A percentile compares a stretch with the other conserved stretches of the same genome.
These are phyloP conservation scores for Aquilaria yunnanensis DNA, from an alignment of 345 rosid species.

Conservation along the genomic window DNA sequence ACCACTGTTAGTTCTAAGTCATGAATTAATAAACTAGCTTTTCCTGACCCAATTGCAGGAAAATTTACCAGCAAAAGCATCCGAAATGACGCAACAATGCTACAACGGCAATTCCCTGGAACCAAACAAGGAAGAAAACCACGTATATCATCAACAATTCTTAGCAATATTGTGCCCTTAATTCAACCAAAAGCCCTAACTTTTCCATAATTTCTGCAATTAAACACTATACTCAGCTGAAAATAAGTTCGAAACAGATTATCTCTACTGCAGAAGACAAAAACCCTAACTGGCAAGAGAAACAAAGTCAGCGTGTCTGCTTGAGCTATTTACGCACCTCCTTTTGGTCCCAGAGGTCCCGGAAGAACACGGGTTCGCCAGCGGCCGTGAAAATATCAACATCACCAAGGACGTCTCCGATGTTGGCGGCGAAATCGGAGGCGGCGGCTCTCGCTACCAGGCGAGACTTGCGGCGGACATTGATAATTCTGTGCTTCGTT, in stretches of 20 bases:
- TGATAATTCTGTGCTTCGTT: neutral
- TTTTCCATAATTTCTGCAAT: too few relatives aligned
- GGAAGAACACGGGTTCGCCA: constrained; percentile 51
- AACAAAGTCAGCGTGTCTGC: neutral
- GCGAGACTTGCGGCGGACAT: constrained; percentile 9
- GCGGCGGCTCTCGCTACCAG: constrained; percentile 33
- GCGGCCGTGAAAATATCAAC: constrained; percentile 55
- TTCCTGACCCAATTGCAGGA: neutral
- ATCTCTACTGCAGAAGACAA: too few relatives aligned
- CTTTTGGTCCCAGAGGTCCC: constrained; percentile 79
- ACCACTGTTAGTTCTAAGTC: neutral
- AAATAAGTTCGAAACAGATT: too few relatives aligned
- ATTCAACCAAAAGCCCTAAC: too few relatives aligned
- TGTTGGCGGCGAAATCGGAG: constrained; percentile 20
- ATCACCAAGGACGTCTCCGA: constrained; percentile 52
- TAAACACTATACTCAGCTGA: too few relatives aligned
- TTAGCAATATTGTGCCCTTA: too few relatives aligned
- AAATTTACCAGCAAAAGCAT: constrained; percentile 68
- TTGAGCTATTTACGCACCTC: constrained; percentile 30
- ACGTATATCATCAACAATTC: too few relatives aligned
- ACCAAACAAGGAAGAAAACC: neutral
- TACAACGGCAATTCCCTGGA: constrained; percentile 71
- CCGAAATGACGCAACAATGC: constrained; percentile 90
- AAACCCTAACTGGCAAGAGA: neutral
- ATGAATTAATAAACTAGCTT: neutral